Percentiles rank a stretch among this genome's conserved stretches.
Conservation (phyloP, 2,329 filamentous ascomycete species). For the Trichoderma brevicompactum region DNA sequence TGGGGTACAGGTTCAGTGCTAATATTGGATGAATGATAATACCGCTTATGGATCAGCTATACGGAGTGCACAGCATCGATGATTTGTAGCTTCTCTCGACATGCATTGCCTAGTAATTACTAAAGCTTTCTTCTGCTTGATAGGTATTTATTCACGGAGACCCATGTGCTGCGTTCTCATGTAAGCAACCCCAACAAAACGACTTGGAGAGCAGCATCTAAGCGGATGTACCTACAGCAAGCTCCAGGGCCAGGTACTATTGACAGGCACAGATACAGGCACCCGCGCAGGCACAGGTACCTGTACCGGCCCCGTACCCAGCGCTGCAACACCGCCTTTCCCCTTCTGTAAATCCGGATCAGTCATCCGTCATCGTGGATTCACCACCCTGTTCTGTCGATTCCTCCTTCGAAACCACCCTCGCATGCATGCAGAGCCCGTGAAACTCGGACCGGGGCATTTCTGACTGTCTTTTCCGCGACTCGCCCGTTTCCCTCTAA, state of each 20-base stretch:
- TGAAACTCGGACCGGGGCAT: conserved; percentile 14
- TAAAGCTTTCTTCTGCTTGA: too few relatives aligned
- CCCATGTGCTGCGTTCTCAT: too few relatives aligned
- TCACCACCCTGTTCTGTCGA: conserved; percentile 23
- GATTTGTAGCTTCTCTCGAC: background rate
- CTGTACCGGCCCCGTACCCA: background rate
- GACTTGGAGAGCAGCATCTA: too few relatives aligned
- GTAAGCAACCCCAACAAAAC: too few relatives aligned
- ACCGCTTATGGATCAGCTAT: background rate
- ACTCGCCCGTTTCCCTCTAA: conserved; percentile 5
- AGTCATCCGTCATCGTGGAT: conserved; percentile 27
- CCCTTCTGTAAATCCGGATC: conserved; percentile 14
- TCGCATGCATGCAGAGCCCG: conserved; percentile 20
- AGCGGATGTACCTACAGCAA: too few relatives aligned
- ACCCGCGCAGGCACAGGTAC: background rate
- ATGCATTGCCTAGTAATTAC: too few relatives aligned
- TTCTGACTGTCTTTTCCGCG: conserved; percentile 15
- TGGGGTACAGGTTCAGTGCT: background rate
- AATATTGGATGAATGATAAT: background rate
- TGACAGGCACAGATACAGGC: background rate
- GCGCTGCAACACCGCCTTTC: conserved; percentile 15
- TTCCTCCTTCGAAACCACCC: conserved; percentile 23
- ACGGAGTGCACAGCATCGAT: background rate
- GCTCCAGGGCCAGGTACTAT: background rate
- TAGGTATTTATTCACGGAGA: too few relatives aligned